Evolutionary conservation across 129 eudicot species (phyloP), one percentile per base, ranked within the genome.

Genomic region (Flaveria sonorensis): DNA sequence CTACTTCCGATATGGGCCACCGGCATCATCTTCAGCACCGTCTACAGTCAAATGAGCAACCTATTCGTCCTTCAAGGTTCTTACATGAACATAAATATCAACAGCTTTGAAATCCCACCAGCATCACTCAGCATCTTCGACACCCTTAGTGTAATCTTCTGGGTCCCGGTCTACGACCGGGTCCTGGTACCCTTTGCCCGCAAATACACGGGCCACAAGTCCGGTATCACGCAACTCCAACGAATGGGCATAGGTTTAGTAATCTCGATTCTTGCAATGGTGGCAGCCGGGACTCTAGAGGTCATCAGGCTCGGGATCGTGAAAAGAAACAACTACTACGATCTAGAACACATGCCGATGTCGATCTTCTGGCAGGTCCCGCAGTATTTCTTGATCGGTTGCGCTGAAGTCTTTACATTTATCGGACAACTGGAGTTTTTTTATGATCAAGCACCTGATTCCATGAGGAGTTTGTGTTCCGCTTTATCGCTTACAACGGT

Each of bases 331-430:
- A 76, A 77, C 42, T 83, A 61, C 11, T 82, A 82, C 53, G 81
- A 85, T 16, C 13, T 7, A 0, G 40, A 81, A 40, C 53, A 82
- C 14, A 71, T 83, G 46, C 87, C 94, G 0, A 80, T 91, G 72
- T 83, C 88, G n/a, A 72, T 91, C 15, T 88, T 87, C 71, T 91
- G 97, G 94, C 97, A 86, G 72, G 85, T 91, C 18, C 97, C 97
- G 10, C 94, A 85, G 64, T 91, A 84, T 77, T 85, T 87, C 76
- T 28, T 91, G 56, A 81, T 91, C 1, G 95, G 97, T 11, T 86
- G 87, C 45, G 89, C 92, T 0, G 97, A 89, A 71, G 92, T 89
- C 4, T 91, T 89, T 55, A 83, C 88, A 6, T 65, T 73, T 26
- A 74, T 91, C 2, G 95, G 97, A 23, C 88, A 87, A 30, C 72